Base-by-base conservation (phyloP, 345 rosid genomes). In the Sapria himalayana region DNA sequence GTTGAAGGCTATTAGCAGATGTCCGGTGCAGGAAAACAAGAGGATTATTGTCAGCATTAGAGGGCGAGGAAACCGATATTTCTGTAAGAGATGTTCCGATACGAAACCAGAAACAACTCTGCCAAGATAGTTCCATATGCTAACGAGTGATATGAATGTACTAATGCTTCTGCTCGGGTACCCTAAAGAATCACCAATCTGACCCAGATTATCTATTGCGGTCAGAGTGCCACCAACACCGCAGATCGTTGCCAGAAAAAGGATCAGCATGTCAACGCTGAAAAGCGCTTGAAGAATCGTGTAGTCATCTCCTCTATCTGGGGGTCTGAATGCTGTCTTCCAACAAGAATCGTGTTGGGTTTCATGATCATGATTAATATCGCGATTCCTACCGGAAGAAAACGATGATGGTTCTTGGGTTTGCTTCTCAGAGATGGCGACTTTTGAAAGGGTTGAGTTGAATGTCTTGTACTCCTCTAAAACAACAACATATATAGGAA, bases 101-200 rank as follows among this genome's bases (percentile, higher is more conserved):
- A 16, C 62, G 24, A 74, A 67, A 14, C 78, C 84, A 1, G 84
- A 21, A 0, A n/a, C 41, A 4, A 75, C 79, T 15, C 79, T 47
- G 4, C 79, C 85, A 0, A 69, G 55, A 29, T 56, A 75, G 38
- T 75, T 75, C 85, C 79, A 75, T 15, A 75, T 69, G 49, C 85
- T 75, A 2, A 75, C 76, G 0, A 72, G 63, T 5, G 85, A 75
- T 1, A 75, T 73, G 15, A 72, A 64, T 4, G 76, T 66, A 22
- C 65, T 52, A 1, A 36, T 59, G 64, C 72, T 68, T 39, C 5
- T 36, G 22, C 29, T 55, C 3, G 77, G 74, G 46, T 78, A 78
- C 29, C 71, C 65, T 0, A 69, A 55, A 4, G 89, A 69, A 1
- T 39, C 2, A 14, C 89, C 89, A 0, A 78, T 74, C 38, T 78